Evolutionary conservation across 495 filamentous ascomycete genomes (phyloP).

Genomic region (Talaromyces adpressus): DNA sequence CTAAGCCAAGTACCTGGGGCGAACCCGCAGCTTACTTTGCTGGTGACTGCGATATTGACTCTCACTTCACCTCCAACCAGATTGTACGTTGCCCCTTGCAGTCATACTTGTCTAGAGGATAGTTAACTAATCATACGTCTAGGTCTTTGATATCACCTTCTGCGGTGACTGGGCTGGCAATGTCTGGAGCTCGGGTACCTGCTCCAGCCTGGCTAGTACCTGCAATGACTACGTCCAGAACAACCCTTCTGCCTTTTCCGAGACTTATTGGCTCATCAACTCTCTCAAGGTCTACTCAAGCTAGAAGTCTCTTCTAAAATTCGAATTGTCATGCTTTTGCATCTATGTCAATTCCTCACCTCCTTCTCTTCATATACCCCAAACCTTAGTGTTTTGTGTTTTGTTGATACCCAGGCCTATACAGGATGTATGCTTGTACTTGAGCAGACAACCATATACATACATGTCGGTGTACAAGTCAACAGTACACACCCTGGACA

Average conservation of each 20-base stretch:
- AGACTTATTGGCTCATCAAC: constrained; percentile 63
- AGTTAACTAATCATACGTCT: not conserved
- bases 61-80: constrained; percentile 54
- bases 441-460: not conserved
- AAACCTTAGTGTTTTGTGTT: not conserved
- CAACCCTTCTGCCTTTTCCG: constrained; percentile 51
- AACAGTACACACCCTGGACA: not conserved
- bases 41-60: constrained; percentile 51
- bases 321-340: not conserved
- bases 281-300: constrained; percentile 53
- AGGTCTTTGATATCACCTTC: constrained; percentile 60
- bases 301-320: constrained; percentile 1
- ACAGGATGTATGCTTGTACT: not conserved
- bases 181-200: constrained; percentile 27
- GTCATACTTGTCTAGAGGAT: not conserved
- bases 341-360: not conserved
- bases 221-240: constrained; percentile 58
- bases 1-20: constrained; percentile 55
- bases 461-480: not conserved
- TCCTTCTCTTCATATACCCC: not conserved
- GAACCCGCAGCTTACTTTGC: constrained; percentile 52
- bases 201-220: constrained; percentile 33
- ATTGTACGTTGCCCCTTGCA: constrained; percentile 35
- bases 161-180: constrained; percentile 59
- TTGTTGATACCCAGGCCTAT: not conserved